Conservation (phyloP, 208 protist species). For the Acanthamoeba sp. region DNA sequence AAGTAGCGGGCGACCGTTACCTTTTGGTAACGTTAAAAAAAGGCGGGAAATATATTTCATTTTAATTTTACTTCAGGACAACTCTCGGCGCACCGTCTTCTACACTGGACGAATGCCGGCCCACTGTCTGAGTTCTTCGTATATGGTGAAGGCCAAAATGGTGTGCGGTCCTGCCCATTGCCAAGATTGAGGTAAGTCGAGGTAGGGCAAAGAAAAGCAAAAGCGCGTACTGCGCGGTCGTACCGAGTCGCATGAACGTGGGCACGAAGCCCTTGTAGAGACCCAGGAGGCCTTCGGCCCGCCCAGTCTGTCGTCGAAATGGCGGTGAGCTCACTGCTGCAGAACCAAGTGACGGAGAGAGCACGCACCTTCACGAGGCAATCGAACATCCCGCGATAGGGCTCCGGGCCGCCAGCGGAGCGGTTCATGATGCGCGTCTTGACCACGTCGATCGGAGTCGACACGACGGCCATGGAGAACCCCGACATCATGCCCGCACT, state of each 20-base stretch:
- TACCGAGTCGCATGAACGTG: slow-evolving; percentile 44
- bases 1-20: too few relatives aligned
- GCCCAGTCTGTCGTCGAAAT: neutral
- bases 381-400: neutral
- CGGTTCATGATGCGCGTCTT: slow-evolving; percentile 63
- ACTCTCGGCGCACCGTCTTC: too few relatives aligned
- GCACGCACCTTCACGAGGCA: neutral
- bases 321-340: neutral
- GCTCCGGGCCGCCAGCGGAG: neutral
- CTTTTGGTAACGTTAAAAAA: too few relatives aligned
- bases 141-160: slow-evolving; percentile 39
- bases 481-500: slow-evolving; percentile 39
- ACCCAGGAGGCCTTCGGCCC: slow-evolving; percentile 10
- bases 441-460: slow-evolving; percentile 42
- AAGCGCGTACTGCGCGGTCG: neutral
- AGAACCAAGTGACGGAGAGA: neutral
- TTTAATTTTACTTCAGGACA: too few relatives aligned
- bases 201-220: neutral
- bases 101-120: slow-evolving; percentile 26
- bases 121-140: neutral
- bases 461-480: slow-evolving; percentile 40
- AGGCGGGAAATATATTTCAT: too few relatives aligned
- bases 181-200: neutral
- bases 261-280: slow-evolving; percentile 62
- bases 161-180: neutral